phyloP scores from a whole-genome alignment of 805 yeast genomes.

The Yamadazyma insecticola region DNA sequence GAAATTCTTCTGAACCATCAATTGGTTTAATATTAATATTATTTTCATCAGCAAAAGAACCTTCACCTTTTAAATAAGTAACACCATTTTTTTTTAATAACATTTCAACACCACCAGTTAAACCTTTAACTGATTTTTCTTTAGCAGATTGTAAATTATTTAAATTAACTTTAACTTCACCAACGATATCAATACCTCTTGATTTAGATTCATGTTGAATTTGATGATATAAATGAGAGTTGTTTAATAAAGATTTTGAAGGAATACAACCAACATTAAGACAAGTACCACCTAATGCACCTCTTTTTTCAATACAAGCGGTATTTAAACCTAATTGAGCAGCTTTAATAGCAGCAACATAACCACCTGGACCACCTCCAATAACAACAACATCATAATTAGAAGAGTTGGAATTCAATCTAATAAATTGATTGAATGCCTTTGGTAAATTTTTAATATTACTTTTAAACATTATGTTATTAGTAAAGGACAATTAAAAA shows the following conservation, averaged over 20 bases:
- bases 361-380: slow-evolving; percentile 99
- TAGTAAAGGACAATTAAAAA: neutral
- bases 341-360: slow-evolving; percentile 97
- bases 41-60: slow-evolving; percentile 80
- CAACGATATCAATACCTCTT: slow-evolving; percentile 86
- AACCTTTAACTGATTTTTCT: slow-evolving; percentile 81
- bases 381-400: slow-evolving; percentile 87
- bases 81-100: slow-evolving; percentile 94
- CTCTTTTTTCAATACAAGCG: slow-evolving; percentile 97
- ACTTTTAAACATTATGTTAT: neutral
- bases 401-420: slow-evolving; percentile 40
- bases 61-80: slow-evolving; percentile 90
- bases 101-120: slow-evolving; percentile 93
- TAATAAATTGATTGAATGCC: slow-evolving; percentile 25
- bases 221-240: slow-evolving; percentile 88
- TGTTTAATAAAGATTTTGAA: slow-evolving; percentile 90
- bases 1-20: slow-evolving; percentile 70
- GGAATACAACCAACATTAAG: slow-evolving; percentile 99
- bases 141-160: slow-evolving; percentile 84
- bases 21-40: slow-evolving; percentile 76
- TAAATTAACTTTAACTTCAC: slow-evolving; percentile 70
- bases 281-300: slow-evolving; percentile 96
- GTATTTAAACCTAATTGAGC: slow-evolving; percentile 94
- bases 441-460: slow-evolving; percentile 17
- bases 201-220: slow-evolving; percentile 76